Percentiles rank a stretch among this genome's conserved stretches.
phyloP scores from a whole-genome alignment of 768 basidiomycete genomes.

The Mycena pura region DNA sequence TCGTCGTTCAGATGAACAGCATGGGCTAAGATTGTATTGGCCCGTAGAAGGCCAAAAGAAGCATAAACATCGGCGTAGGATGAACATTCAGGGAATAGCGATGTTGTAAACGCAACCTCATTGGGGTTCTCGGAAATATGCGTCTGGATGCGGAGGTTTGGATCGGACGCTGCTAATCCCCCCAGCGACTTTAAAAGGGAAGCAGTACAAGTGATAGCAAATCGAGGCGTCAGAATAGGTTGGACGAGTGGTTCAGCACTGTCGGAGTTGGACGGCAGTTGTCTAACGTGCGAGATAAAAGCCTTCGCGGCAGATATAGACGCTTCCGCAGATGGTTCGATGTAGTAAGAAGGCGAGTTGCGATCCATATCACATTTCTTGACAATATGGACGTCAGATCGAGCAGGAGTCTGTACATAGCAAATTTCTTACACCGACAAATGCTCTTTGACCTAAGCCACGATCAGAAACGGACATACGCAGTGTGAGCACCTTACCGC shows the following conservation, averaged over 20 bases:
- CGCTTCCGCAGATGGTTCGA: slow-evolving; percentile 62
- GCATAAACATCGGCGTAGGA: slow-evolving; percentile 89
- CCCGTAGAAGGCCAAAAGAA: slow-evolving; percentile 71
- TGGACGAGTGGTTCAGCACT: slow-evolving; percentile 69
- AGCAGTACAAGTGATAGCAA: slow-evolving; percentile 87
- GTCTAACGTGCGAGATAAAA: slow-evolving; percentile 74
- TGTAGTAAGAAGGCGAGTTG: slow-evolving; percentile 69
- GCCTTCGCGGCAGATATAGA: slow-evolving; percentile 69
- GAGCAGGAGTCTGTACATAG: not conserved
- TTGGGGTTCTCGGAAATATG: slow-evolving; percentile 86
- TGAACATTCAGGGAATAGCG: slow-evolving; percentile 66
- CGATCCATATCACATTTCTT: slow-evolving; percentile 94
- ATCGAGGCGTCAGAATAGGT: slow-evolving; percentile 94
- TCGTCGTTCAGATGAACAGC: slow-evolving; percentile 78
- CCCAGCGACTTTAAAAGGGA: slow-evolving; percentile 72
- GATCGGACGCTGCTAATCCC: slow-evolving; percentile 62
- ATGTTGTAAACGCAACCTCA: slow-evolving; percentile 72
- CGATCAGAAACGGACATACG: not conserved
- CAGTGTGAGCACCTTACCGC: slow-evolving; percentile 49
- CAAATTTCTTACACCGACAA: slow-evolving; percentile 72
- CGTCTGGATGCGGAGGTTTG: slow-evolving; percentile 82
- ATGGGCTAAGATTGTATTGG: slow-evolving; percentile 88
- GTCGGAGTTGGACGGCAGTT: slow-evolving; percentile 47
- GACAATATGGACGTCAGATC: slow-evolving; percentile 9
- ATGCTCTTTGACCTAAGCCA: slow-evolving; percentile 74